A percentile compares a stretch with the other conserved stretches of the same genome.
phyloP scores from a whole-genome alignment of 106 monocot genomes.

The Allium sativum region DNA sequence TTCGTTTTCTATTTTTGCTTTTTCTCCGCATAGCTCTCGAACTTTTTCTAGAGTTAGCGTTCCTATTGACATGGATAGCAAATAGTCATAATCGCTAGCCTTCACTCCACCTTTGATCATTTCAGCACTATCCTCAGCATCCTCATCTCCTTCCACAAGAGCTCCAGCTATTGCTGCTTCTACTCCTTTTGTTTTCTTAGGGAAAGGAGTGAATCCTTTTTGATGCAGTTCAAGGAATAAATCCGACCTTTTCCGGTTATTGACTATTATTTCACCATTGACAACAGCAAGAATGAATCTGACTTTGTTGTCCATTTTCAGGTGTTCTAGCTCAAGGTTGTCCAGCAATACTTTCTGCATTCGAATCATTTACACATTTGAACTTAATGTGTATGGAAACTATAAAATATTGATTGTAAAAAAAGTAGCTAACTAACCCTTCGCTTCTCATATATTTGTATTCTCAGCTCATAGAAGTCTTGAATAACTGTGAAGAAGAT shows the following conservation, averaged over 20 bases:
- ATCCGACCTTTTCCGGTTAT: conserved; percentile 60
- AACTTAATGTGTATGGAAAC: background rate
- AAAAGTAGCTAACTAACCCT: conserved; percentile 36
- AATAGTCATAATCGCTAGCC: conserved; percentile 59
- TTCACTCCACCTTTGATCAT: conserved; percentile 18
- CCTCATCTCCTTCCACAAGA: conserved; percentile 26
- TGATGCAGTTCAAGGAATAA: conserved; percentile 59
- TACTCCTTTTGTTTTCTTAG: conserved; percentile 39
- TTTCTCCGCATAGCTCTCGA: conserved; percentile 49
- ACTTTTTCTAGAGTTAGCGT: conserved; percentile 72
- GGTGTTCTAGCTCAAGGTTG: conserved; percentile 55
- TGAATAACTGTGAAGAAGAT: conserved; percentile 54
- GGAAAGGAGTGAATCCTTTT: conserved; percentile 81
- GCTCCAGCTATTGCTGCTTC: conserved; percentile 41
- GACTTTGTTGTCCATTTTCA: conserved; percentile 76
- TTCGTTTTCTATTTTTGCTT: conserved; percentile 29
- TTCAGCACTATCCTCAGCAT: conserved; percentile 21
- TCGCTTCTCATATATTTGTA: conserved; percentile 72
- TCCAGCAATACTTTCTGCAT: conserved; percentile 53
- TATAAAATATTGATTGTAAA: background rate
- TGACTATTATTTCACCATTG: conserved; percentile 52
- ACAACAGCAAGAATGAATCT: conserved; percentile 83
- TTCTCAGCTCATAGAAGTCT: conserved; percentile 65
- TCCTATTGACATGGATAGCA: conserved; percentile 73
- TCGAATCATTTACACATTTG: background rate